Evolutionary conservation across 176 grass and related monocot genomes (phyloP).

Genomic region (Zoysia pacifica): DNA sequence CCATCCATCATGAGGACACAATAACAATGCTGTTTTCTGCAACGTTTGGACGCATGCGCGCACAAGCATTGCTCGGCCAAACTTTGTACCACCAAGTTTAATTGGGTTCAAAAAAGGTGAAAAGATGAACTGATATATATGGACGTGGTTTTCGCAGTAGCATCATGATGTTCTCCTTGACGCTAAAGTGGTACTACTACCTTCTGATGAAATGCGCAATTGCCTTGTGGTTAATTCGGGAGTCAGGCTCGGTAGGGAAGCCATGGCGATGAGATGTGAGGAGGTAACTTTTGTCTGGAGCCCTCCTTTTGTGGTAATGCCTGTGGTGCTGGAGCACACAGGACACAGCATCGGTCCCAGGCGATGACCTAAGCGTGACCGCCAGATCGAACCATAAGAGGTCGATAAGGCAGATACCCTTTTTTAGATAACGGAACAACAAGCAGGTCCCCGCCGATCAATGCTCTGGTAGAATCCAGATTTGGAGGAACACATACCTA

Average conservation of each 20-base stretch:
- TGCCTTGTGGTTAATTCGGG: constrained; percentile 10
- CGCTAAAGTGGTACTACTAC: constrained; percentile 44
- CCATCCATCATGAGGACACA: constrained; percentile 33
- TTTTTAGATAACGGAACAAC: too few relatives aligned
- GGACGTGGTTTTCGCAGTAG: constrained; percentile 54
- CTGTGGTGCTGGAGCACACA: not conserved
- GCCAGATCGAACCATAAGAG: not conserved
- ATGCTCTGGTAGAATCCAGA: constrained; percentile 31
- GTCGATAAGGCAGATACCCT: constrained; percentile 22
- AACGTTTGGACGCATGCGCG: constrained; percentile 17
- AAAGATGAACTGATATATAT: constrained; percentile 3
- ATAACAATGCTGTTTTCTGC: constrained; percentile 39
- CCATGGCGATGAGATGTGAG: constrained; percentile 32
- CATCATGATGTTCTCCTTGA: constrained; percentile 52
- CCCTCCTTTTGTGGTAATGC: constrained; percentile 48
- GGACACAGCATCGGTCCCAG: constrained; percentile 18
- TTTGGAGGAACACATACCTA: not conserved
- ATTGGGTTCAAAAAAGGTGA: not conserved
- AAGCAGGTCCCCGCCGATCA: too few relatives aligned
- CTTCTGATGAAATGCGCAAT: constrained; percentile 49
- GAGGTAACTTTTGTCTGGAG: constrained; percentile 46
- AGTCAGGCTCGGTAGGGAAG: constrained; percentile 41
- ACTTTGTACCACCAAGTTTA: constrained; percentile 38
- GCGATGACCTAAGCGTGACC: constrained; percentile 33
- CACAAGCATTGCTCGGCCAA: constrained; percentile 42